Conservation (phyloP, 495 filamentous ascomycete species). For the Thozetella sp. region DNA sequence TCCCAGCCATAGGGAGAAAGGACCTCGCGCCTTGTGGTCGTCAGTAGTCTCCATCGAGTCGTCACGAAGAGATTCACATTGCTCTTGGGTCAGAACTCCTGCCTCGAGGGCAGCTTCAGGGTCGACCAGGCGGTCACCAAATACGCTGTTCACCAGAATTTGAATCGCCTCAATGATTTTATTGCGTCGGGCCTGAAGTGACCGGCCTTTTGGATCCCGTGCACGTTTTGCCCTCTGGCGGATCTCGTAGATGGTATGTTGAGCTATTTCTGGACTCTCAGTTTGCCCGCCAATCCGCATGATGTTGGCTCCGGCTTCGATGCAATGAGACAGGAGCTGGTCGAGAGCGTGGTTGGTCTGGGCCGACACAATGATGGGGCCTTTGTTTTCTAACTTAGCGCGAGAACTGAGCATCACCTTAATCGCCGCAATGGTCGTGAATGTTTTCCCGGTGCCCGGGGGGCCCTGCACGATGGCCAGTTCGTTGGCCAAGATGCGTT, state of each 20-base stretch:
- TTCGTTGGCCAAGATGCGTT: constrained; percentile 69
- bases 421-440: constrained; percentile 72
- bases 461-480: constrained; percentile 88
- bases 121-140: constrained; percentile 50
- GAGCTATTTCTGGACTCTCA: constrained; percentile 62
- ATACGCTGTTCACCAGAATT: constrained; percentile 46
- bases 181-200: constrained; percentile 20
- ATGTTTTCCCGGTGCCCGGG: constrained; percentile 89
- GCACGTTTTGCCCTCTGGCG: constrained; percentile 27
- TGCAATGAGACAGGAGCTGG: constrained; percentile 73
- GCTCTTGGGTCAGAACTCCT: constrained; percentile 60
- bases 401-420: constrained; percentile 65
- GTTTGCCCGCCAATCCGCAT: constrained; percentile 81
- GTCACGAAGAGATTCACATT: constrained; percentile 62
- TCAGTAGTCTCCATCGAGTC: constrained; percentile 52
- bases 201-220: constrained; percentile 17
- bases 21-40: constrained; percentile 34
- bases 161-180: constrained; percentile 36
- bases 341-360: constrained; percentile 96
- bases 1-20: constrained; percentile 66
- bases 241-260: constrained; percentile 66
- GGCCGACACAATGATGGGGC: constrained; percentile 70
- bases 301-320: constrained; percentile 64
- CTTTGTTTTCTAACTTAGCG: constrained; percentile 10
- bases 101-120: constrained; percentile 44